Percentiles rank a stretch among this genome's conserved stretches.
Conservation (phyloP, 106 monocot species). For the Triglochin maritima region DNA sequence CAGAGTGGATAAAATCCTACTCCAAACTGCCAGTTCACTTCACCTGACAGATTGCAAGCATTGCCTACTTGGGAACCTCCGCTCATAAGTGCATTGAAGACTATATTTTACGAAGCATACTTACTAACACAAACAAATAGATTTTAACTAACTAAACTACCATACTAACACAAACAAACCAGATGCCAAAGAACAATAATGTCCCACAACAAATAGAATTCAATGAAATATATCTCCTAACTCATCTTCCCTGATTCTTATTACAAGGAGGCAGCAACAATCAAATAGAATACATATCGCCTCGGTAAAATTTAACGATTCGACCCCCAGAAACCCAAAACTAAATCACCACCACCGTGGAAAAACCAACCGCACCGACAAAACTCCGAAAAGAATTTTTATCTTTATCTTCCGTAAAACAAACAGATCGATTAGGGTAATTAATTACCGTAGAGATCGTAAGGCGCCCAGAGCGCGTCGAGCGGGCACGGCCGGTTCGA, state of each 20-base stretch:
- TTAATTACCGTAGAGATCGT: slow-evolving; percentile 51
- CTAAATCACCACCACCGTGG: neutral
- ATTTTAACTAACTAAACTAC: too few relatives aligned
- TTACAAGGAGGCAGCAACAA: slow-evolving; percentile 7
- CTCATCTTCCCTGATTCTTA: neutral
- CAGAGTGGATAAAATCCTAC: too few relatives aligned
- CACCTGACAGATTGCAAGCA: too few relatives aligned
- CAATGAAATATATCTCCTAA: neutral
- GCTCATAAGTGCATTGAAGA: too few relatives aligned
- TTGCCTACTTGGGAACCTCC: too few relatives aligned
- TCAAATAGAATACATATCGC: slow-evolving; percentile 10
- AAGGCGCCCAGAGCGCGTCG: slow-evolving; percentile 78
- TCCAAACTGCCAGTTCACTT: too few relatives aligned
- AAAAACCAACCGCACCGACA: neutral
- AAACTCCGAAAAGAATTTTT: neutral
- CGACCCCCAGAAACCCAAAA: neutral
- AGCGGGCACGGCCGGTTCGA: slow-evolving; percentile 74
- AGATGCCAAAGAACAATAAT: neutral
- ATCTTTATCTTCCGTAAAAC: neutral
- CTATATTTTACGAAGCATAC: too few relatives aligned
- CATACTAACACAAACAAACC: too few relatives aligned
- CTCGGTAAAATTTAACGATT: slow-evolving; percentile 11
- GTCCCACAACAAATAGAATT: neutral
- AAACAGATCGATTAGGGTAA: neutral
- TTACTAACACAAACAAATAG: too few relatives aligned